These are phyloP conservation scores for Colletotrichum spaethianum DNA, from an alignment of 2,329 filamentous ascomycete genomes.

Conservation along the genomic window DNA sequence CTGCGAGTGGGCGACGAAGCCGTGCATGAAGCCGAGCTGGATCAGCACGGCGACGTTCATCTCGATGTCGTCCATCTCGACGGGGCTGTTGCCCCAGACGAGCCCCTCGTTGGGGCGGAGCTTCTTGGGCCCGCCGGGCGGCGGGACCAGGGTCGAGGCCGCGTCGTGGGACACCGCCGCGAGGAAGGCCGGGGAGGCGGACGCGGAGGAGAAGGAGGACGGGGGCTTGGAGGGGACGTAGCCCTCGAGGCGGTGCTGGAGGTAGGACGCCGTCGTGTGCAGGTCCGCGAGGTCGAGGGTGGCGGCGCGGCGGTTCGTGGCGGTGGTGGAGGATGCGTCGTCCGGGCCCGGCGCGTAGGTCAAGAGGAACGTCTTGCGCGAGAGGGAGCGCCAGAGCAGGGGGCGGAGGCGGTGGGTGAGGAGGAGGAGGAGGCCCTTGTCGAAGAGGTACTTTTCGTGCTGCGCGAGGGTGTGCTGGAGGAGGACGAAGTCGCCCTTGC, in stretches of 20 bases:
- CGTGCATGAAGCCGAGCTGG: slow-evolving; percentile 84
- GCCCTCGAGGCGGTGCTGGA: slow-evolving; percentile 75
- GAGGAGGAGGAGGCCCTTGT: slow-evolving; percentile 81
- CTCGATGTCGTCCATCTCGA: slow-evolving; percentile 79
- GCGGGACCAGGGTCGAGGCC: slow-evolving; percentile 61
- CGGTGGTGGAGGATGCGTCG: slow-evolving; percentile 47
- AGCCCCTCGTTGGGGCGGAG: slow-evolving; percentile 72
- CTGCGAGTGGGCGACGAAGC: slow-evolving; percentile 85
- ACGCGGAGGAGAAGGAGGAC: slow-evolving; percentile 55
- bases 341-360: slow-evolving; percentile 79
- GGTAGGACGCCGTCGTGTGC: slow-evolving; percentile 72
- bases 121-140: slow-evolving; percentile 60
- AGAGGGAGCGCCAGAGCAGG: slow-evolving; percentile 86
- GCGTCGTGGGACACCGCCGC: slow-evolving; percentile 64
- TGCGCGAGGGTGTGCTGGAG: slow-evolving; percentile 79
- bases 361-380: slow-evolving; percentile 82
- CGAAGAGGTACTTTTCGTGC: slow-evolving; percentile 81
- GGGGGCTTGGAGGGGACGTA: slow-evolving; percentile 60
- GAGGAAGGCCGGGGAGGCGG: slow-evolving; percentile 61
- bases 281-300: slow-evolving; percentile 82
- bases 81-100: slow-evolving; percentile 73
- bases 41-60: slow-evolving; percentile 82
- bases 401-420: slow-evolving; percentile 84
- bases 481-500: slow-evolving; percentile 78
- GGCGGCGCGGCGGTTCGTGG: slow-evolving; percentile 70